Conservation (phyloP, 768 basidiomycete species). For the Amanita molliuscula region DNA sequence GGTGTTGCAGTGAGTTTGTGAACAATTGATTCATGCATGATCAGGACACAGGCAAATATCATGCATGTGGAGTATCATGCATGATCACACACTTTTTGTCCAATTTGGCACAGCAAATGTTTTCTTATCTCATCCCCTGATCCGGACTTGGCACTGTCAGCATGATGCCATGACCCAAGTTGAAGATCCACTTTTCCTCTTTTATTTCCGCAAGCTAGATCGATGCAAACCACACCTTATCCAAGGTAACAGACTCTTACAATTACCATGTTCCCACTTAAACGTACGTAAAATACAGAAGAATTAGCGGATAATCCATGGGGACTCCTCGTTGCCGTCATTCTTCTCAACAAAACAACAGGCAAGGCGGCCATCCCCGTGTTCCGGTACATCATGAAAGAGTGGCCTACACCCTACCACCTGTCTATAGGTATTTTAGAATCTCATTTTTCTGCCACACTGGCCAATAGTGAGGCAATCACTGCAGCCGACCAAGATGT, state of each 20-base stretch:
- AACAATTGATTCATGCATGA: too few species aligned
- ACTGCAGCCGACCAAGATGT: background rate
- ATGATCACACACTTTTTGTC: too few species aligned
- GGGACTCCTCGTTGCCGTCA: constrained; percentile 59
- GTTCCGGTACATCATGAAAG: constrained; percentile 44
- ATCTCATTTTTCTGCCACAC: constrained; percentile 15
- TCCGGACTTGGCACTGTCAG: too few species aligned
- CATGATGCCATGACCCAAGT: background rate
- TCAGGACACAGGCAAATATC: too few species aligned
- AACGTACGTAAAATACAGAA: constrained; percentile 27
- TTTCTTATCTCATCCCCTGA: too few species aligned
- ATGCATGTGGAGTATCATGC: too few species aligned
- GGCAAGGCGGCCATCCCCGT: constrained; percentile 56
- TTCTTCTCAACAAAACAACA: constrained; percentile 60
- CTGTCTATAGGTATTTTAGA: constrained; percentile 39
- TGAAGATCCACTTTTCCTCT: constrained; percentile 19
- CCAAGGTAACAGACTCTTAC: background rate
- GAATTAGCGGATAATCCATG: constrained; percentile 47
- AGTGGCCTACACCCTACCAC: constrained; percentile 48
- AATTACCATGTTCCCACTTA: constrained; percentile 1
- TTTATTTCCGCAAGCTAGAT: constrained; percentile 12
- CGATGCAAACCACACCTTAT: constrained; percentile 8
- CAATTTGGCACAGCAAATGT: too few species aligned
- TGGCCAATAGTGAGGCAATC: background rate
- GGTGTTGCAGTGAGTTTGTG: too few species aligned